Evolutionary conservation across 108 stramenopile genomes (phyloP).

Genomic region (Fistulifera pelliculosa): DNA sequence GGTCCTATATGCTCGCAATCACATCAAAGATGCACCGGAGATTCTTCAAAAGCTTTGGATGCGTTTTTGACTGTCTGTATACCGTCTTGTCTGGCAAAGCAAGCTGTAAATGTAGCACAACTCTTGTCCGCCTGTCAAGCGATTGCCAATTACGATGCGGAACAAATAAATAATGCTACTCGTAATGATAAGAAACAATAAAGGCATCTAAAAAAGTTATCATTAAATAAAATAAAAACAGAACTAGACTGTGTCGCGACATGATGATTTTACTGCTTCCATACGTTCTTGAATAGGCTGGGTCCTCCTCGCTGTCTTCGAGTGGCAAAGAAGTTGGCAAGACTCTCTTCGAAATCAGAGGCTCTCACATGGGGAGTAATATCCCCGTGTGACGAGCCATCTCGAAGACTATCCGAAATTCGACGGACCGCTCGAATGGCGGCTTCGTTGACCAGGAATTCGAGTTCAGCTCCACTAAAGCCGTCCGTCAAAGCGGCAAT

Average conservation of each 20-base stretch:
- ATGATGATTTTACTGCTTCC: neutral
- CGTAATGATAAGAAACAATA: too few species aligned
- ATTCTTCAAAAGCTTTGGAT: slow-evolving; percentile 23
- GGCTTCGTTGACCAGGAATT: slow-evolving; percentile 93
- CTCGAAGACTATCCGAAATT: slow-evolving; percentile 44
- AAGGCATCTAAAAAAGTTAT: too few species aligned
- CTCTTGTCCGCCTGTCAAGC: slow-evolving; percentile 70
- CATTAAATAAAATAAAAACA: too few species aligned
- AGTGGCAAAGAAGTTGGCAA: slow-evolving; percentile 58
- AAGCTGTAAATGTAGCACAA: slow-evolving; percentile 82
- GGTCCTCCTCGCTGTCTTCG: slow-evolving; percentile 32
- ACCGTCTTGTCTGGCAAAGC: slow-evolving; percentile 77
- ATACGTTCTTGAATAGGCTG: slow-evolving; percentile 8
- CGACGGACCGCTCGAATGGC: slow-evolving; percentile 88
- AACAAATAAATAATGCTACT: slow-evolving; percentile 2
- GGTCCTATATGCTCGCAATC: slow-evolving; percentile 34
- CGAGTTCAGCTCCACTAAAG: slow-evolving; percentile 90
- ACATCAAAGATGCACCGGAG: neutral
- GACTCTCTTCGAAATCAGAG: slow-evolving; percentile 66
- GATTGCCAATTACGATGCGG: slow-evolving; percentile 70
- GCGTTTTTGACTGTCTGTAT: slow-evolving; percentile 27
- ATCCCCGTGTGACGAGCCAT: slow-evolving; percentile 23
- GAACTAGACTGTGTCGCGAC: too few species aligned
- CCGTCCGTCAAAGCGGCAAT: slow-evolving; percentile 70
- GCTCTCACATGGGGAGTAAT: slow-evolving; percentile 52